phyloP scores from a whole-genome alignment of 257 asterid species.

The Solanum infundibuliforme region DNA sequence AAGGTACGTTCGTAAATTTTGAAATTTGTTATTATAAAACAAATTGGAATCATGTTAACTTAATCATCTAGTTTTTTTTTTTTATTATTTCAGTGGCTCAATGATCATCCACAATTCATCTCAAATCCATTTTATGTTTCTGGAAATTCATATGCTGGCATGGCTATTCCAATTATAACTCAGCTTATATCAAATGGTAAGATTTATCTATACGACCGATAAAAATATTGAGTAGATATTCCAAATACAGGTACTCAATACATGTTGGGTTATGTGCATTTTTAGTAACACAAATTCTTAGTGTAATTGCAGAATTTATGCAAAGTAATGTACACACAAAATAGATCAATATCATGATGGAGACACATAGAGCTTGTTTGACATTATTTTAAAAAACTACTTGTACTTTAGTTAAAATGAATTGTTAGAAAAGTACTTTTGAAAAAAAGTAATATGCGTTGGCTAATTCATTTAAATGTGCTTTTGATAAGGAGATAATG shows the following conservation, averaged over 20 bases:
- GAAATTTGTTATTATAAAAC: background rate
- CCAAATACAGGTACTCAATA: too few species aligned
- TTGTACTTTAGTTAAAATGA: too few species aligned
- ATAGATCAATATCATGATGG: too few species aligned
- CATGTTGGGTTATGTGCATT: too few species aligned
- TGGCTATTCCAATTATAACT: constrained; percentile 10
- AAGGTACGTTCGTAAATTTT: background rate
- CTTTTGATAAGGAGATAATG: too few species aligned
- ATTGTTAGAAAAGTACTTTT: too few species aligned
- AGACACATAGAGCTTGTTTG: too few species aligned
- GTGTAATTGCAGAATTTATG: background rate
- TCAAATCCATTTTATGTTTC: constrained; percentile 16
- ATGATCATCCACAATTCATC: constrained; percentile 19
- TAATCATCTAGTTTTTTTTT: background rate
- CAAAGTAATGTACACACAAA: background rate
- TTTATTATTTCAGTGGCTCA: constrained; percentile 23
- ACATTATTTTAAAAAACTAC: too few species aligned
- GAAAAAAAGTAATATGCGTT: too few species aligned
- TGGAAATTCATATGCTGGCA: constrained; percentile 33
- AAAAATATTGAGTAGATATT: too few species aligned
- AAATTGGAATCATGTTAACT: background rate
- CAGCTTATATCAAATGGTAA: constrained; percentile 19
- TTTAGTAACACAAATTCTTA: background rate
- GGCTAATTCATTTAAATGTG: too few species aligned
- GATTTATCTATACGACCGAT: background rate